Percentiles rank a stretch among this genome's conserved stretches.
phyloP scores from a whole-genome alignment of 768 basidiomycete genomes.

The Pholiota microspora region DNA sequence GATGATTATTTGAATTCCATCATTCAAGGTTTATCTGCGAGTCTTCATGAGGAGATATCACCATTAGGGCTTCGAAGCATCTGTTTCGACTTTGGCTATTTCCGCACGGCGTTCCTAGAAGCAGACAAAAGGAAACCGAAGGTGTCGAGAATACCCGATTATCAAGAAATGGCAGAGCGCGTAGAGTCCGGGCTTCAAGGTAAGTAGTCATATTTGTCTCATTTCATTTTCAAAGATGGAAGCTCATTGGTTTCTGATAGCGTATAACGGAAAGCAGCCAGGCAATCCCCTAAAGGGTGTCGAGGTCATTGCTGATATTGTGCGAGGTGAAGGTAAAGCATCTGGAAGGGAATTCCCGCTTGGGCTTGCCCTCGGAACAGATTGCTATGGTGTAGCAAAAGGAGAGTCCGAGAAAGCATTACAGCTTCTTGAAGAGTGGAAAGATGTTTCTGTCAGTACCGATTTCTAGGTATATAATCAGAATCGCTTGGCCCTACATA shows the following conservation, averaged over 20 bases:
- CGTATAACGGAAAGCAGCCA: conserved; percentile 32
- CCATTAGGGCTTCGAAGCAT: conserved; percentile 36
- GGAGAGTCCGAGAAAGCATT: conserved; percentile 15
- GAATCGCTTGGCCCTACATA: no score
- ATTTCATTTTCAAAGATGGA: no score
- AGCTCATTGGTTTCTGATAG: no score
- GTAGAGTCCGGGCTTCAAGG: conserved; percentile 26
- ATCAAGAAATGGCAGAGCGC: conserved; percentile 22
- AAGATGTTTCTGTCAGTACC: conserved; percentile 24
- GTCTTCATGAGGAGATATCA: conserved; percentile 34
- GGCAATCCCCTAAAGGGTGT: conserved; percentile 36
- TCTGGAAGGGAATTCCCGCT: conserved; percentile 29
- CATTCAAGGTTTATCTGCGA: conserved; percentile 28
- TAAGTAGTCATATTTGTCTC: conserved; percentile 6
- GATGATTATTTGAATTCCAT: no score
- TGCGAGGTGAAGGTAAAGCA: conserved; percentile 28
- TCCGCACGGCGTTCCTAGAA: conserved; percentile 33
- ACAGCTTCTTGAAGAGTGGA: conserved; percentile 30
- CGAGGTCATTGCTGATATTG: conserved; percentile 30
- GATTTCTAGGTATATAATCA: conserved; percentile 17
- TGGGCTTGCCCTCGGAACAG: conserved; percentile 27
- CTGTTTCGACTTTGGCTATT: conserved; percentile 39
- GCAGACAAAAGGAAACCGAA: conserved; percentile 26
- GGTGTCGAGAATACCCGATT: conserved; percentile 31
- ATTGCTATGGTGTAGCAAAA: conserved; percentile 25